These are phyloP conservation scores for Acarospora socialis DNA, from an alignment of 2,329 filamentous ascomycete species.

Conservation along the genomic window DNA sequence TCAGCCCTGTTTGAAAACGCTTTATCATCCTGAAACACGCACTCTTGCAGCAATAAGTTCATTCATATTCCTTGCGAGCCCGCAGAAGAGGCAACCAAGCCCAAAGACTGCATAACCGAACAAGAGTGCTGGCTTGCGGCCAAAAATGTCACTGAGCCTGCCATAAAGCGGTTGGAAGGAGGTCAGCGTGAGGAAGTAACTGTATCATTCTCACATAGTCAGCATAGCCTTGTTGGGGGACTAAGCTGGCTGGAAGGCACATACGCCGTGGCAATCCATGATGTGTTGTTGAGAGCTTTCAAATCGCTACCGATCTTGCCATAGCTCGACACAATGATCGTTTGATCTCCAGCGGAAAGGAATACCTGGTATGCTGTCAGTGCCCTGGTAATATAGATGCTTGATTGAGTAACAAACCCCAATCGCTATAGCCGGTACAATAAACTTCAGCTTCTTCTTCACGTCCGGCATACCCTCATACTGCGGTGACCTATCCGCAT, in stretches of 20 bases:
- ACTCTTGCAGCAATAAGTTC: slow-evolving; percentile 51
- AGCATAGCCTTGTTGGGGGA: slow-evolving; percentile 1
- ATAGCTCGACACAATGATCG: slow-evolving; percentile 64
- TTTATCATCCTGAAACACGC: slow-evolving; percentile 25
- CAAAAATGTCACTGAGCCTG: slow-evolving; percentile 57
- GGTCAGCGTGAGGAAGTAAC: slow-evolving; percentile 60
- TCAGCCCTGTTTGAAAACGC: slow-evolving; percentile 9
- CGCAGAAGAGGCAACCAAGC: slow-evolving; percentile 47
- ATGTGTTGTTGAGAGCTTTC: slow-evolving; percentile 57
- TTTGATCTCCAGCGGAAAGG: slow-evolving; percentile 60
- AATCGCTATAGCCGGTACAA: slow-evolving; percentile 47
- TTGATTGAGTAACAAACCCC: slow-evolving; percentile 35
- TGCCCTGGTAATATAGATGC: slow-evolving; percentile 1
- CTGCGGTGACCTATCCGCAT: slow-evolving; percentile 14
- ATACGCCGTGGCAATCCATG: slow-evolving; percentile 55
- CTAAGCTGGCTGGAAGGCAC: background rate
- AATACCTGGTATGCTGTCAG: slow-evolving; percentile 42
- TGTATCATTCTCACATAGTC: slow-evolving; percentile 14
- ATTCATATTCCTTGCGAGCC: slow-evolving; percentile 46
- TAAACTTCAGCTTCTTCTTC: slow-evolving; percentile 37
- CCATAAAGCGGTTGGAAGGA: slow-evolving; percentile 64
- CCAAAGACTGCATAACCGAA: slow-evolving; percentile 52
- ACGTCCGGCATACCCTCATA: slow-evolving; percentile 35
- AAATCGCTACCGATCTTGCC: slow-evolving; percentile 64
- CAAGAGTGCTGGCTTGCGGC: slow-evolving; percentile 50